Base-by-base conservation (phyloP, 805 yeast genomes). In the Ogataea nonfermentans region DNA sequence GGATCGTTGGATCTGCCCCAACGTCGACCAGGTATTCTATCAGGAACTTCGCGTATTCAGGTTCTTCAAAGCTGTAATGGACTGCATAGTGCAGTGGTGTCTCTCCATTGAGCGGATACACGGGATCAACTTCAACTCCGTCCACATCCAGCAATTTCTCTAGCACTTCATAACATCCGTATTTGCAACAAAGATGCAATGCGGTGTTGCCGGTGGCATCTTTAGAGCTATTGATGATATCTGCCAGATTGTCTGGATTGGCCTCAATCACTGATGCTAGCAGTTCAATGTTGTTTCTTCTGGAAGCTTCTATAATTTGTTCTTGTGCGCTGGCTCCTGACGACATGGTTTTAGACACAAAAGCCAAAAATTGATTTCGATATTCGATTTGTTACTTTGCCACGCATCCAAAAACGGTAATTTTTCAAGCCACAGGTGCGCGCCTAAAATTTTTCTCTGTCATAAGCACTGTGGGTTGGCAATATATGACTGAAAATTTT, bases 51-150 rank as follows among this genome's bases (percentile, higher is more conserved):
- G 95, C 96, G 61, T 84, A 89, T 44, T 86, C 96, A 0, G 93
- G 86, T 56, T 91, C 96, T 17, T 78, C 80, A 32, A 70, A 68
- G 10, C 90, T 72, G 60, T 84, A 91, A 45, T 74, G 75, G 9
- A 82, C 95, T 4, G 96, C 95, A 46, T 76, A 66, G 62, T 91
- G 98, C 47, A 93, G 72, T 10, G 99, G 97, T 1, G 97, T 87
- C 48, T 86, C 90, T 26, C 89, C 90, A 37, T 82, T 83, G 20
- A 74, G 42, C 25, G 79, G 71, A 60, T 84, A 84, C 28, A 63
- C 58, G 1, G 96, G 93, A 60, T 93, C 96, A 22, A 90, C 80
- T 50, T 90, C 96, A 13, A 90, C 89, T 2, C 93, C 96, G 44
- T 86, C 95, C 39, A 83, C 81, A 60, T 91, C 97, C 44, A 91